Evolutionary conservation across 495 filamentous ascomycete species (phyloP), one percentile per base, ranked within the genome.

Genomic region (Annulohypoxylon moriforme): DNA sequence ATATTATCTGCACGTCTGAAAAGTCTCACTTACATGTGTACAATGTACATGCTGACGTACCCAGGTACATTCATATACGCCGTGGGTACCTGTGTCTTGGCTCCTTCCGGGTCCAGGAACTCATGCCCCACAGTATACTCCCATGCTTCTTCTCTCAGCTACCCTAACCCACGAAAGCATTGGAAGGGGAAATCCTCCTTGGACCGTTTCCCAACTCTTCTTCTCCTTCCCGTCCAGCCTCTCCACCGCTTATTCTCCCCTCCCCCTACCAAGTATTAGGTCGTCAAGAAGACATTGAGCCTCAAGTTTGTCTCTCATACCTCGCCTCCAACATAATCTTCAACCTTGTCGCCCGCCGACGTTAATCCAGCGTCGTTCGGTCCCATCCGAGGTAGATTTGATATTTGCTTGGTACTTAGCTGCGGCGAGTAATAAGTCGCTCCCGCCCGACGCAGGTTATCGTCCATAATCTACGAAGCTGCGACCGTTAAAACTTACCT

Each of bases 181-280:
- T 76, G 74, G 67, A 71, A 74, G 63, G 76, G 58, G 68, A 75
- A 78, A 78, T 74, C 72, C 74, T 76, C 76, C 69, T 73, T 76
- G 69, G 76, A 74, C 65, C 69, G 50, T 71, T 71, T 73, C 68
- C 76, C 69, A 67, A 76, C 71, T 76, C 74, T 76, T 73, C 68
- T 76, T 72, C 64, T 25, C 76, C 74, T 76, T 71, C 67, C 64
- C 72, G 72, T 77, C 76, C 70, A 73, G 68, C 72, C 74, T 73
- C 68, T 76, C 76, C 74, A 72, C 76, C 76, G 71, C 73, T 72
- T 69, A 69, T 72, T 71, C 74, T 69, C 64, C 72, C 68, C 63
- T 70, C 72, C 63, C 57, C 38, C 64, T 71, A 53, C 61, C 40
- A 52, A 63, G 31, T 31, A 64, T 10, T 64, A 56, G 27, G 64